phyloP scores from a whole-genome alignment of 1,284 basidiomycete genomes.

The Phlebopus sp. region DNA sequence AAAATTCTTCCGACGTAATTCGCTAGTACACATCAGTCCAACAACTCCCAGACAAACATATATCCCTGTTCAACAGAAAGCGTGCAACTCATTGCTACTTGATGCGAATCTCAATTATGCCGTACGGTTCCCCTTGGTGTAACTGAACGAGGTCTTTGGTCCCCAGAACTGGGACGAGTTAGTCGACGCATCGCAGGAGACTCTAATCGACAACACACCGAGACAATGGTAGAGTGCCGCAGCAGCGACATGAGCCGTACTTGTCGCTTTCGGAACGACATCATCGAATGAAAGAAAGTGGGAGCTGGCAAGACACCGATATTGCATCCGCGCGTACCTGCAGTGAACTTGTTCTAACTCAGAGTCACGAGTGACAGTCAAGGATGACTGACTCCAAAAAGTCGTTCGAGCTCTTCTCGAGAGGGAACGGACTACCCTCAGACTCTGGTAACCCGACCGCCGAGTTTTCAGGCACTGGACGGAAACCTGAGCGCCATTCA shows the following conservation, averaged over 20 bases:
- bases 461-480: conserved; percentile 32
- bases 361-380: not conserved
- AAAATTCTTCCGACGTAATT: conserved; percentile 7
- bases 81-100: conserved; percentile 23
- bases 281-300: conserved; percentile 57
- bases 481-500: conserved; percentile 1
- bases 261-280: conserved; percentile 60
- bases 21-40: not conserved
- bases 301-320: conserved; percentile 49
- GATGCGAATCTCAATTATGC: conserved; percentile 35
- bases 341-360: conserved; percentile 4
- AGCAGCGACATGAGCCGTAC: conserved; percentile 71
- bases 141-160: conserved; percentile 62
- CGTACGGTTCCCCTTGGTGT: conserved; percentile 53
- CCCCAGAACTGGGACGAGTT: conserved; percentile 48
- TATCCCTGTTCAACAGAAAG: too few relatives aligned
- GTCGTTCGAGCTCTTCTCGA: conserved; percentile 74
- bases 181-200: not conserved
- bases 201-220: conserved; percentile 46
- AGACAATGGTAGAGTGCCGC: conserved; percentile 80
- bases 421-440: conserved; percentile 50
- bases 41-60: too few relatives aligned
- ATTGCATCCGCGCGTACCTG: conserved; percentile 78
- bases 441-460: conserved; percentile 48
- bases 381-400: conserved; percentile 63